Evolutionary conservation across 2,329 filamentous ascomycete species (phyloP).

Genomic region (Arthrobotrys pseudoclavata): DNA sequence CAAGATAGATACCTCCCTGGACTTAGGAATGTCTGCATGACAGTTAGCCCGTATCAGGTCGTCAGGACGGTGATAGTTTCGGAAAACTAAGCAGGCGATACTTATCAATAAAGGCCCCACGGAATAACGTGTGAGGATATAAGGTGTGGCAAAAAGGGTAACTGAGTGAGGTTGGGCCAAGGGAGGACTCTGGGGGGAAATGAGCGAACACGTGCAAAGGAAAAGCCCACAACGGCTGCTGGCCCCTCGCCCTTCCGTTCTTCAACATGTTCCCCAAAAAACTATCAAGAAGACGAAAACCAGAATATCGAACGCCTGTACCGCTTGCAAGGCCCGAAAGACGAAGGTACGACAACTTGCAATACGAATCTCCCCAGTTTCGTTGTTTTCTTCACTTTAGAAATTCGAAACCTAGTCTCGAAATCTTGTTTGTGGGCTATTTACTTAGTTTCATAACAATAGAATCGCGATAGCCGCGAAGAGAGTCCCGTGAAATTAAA

Average conservation of each 20-base stretch:
- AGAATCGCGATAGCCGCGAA: conserved; percentile 8
- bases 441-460: conserved; percentile 5
- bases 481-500: conserved; percentile 11
- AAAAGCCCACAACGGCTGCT: conserved; percentile 54
- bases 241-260: conserved; percentile 53
- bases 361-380: background rate
- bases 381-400: background rate
- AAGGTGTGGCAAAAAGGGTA: conserved; percentile 45
- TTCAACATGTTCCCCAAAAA: conserved; percentile 57
- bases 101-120: conserved; percentile 33
- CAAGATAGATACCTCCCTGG: conserved; percentile 30
- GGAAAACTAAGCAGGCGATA: conserved; percentile 4
- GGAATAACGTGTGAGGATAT: conserved; percentile 26
- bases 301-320: conserved; percentile 56
- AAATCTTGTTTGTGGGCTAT: conserved; percentile 1
- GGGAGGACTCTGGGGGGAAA: conserved; percentile 40
- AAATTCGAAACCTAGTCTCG: background rate
- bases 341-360: conserved; percentile 45
- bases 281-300: conserved; percentile 59
- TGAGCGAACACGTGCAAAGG: conserved; percentile 46
- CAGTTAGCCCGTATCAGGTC: conserved; percentile 26
- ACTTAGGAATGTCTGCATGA: conserved; percentile 19
- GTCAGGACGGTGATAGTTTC: conserved; percentile 23
- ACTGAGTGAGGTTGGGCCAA: conserved; percentile 26
- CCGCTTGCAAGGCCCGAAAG: conserved; percentile 57